phyloP scores from a whole-genome alignment of 2,329 filamentous ascomycete genomes.

The Bipolaris victoriae region DNA sequence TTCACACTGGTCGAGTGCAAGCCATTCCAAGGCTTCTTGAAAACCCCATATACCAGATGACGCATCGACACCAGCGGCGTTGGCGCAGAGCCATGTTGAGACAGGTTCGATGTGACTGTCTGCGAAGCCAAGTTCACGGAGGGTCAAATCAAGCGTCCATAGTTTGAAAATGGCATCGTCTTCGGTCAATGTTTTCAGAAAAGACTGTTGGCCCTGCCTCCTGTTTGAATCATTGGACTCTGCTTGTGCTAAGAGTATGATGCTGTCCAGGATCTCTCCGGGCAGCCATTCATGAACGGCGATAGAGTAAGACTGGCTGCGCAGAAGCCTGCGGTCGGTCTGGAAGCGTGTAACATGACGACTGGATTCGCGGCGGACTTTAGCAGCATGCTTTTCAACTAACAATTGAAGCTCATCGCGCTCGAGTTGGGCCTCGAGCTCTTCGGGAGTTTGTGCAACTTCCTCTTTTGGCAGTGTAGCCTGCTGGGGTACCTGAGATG shows the following conservation, averaged over 20 bases:
- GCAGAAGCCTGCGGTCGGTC: conserved; percentile 82
- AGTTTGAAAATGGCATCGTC: conserved; percentile 80
- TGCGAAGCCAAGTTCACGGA: conserved; percentile 73
- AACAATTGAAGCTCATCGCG: conserved; percentile 87
- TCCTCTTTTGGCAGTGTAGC: conserved; percentile 35
- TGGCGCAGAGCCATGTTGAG: conserved; percentile 45
- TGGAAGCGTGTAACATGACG: conserved; percentile 80
- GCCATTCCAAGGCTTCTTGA: conserved; percentile 87
- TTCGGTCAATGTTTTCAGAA: conserved; percentile 62
- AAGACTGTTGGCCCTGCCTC: conserved; percentile 47
- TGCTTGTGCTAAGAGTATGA: conserved; percentile 73
- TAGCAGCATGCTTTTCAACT: conserved; percentile 81
- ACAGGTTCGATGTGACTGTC: conserved; percentile 39
- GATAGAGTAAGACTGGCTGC: conserved; percentile 76
- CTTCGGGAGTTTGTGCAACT: conserved; percentile 72
- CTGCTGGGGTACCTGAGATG: conserved; percentile 5
- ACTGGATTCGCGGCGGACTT: conserved; percentile 77
- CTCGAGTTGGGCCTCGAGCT: conserved; percentile 88
- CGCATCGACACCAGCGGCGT: conserved; percentile 57
- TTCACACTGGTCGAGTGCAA: conserved; percentile 75
- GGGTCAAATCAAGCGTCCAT: conserved; percentile 81
- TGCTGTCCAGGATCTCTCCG: conserved; percentile 75
- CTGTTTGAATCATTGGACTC: conserved; percentile 63
- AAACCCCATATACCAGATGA: conserved; percentile 75
- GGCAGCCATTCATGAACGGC: conserved; percentile 80